Percentiles rank a stretch among this genome's conserved stretches.
Evolutionary conservation across 2,329 filamentous ascomycete species (phyloP).

Genomic region (Cercospora sesami): DNA sequence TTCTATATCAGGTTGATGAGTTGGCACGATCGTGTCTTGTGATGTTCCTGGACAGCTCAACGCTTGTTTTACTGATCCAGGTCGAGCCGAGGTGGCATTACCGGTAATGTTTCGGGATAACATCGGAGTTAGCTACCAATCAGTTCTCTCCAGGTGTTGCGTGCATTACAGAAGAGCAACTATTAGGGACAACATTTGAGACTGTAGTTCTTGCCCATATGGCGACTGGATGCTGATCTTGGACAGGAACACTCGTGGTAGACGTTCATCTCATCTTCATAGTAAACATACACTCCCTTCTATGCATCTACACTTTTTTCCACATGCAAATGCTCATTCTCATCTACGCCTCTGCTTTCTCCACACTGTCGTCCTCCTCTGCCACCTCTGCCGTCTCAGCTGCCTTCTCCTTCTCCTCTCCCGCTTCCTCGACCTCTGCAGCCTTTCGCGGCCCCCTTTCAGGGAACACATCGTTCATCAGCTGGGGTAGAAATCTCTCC

Average conservation of each 20-base stretch:
- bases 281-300: neutral
- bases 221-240: too few relatives aligned
- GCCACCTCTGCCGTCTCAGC: neutral
- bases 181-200: neutral
- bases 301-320: slow-evolving; percentile 1
- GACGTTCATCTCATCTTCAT: neutral
- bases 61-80: neutral
- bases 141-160: neutral
- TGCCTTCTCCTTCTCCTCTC: neutral
- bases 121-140: neutral
- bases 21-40: neutral
- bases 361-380: neutral
- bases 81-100: neutral
- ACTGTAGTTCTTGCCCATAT: neutral
- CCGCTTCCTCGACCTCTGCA: neutral
- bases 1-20: neutral
- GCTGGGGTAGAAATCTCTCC: slow-evolving; percentile 59
- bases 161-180: neutral
- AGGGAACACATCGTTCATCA: slow-evolving; percentile 62
- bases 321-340: neutral
- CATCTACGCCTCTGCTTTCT: slow-evolving; percentile 11
- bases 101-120: neutral
- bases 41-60: neutral
- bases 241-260: neutral
- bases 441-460: neutral